Evolutionary conservation across 2,329 filamentous ascomycete genomes (phyloP), one percentile per base, ranked within the genome.

Genomic region (Talaromyces verruculosus): DNA sequence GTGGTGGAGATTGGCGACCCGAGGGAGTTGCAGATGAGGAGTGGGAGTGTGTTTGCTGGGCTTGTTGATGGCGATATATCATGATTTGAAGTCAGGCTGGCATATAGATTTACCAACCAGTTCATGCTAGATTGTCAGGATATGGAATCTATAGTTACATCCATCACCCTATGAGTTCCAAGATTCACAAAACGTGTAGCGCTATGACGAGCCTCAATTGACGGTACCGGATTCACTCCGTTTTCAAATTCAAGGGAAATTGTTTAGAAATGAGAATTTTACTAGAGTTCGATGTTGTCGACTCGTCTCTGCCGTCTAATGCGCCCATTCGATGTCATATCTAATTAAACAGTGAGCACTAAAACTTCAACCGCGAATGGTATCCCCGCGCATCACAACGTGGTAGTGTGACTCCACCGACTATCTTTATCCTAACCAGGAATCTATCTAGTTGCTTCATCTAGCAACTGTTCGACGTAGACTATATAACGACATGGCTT

Each of bases 1-100:
- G 64, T 79, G 33, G 68, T 78, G 19, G 77, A 78, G 65, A 73
- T 67, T 19, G 76, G 75, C 13, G 72, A 73, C 55, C 77, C 79
- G 0, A 73, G 45, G 13, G 45, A 62, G 15, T n/a, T 53, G 47
- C 47, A 53, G 49, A n/a, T 28, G 28, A 33, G 19, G 43, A 11
- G 19, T 30, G 15, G 57, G 17, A 30, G 37, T 25, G 57, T 30
- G 22, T 60, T 60, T 60, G 37, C 37, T 15, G 19, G 25, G 22
- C 35, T 60, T 60, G 22, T 43, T 30, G 49, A 33, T 53, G 49
- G 28, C 15, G 15, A 53, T n/a, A 17, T n/a, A n/a, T 30, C 15
- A 30, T 53, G 49, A 53, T 30, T 10, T 33, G 8, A 25, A 5
- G 43, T 47, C n/a, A 6, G 13, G 19, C 13, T 33, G 15, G 49